Evolutionary conservation across 2,329 filamentous ascomycete species (phyloP).

Genomic region (Pyrenochaeta sp.): DNA sequence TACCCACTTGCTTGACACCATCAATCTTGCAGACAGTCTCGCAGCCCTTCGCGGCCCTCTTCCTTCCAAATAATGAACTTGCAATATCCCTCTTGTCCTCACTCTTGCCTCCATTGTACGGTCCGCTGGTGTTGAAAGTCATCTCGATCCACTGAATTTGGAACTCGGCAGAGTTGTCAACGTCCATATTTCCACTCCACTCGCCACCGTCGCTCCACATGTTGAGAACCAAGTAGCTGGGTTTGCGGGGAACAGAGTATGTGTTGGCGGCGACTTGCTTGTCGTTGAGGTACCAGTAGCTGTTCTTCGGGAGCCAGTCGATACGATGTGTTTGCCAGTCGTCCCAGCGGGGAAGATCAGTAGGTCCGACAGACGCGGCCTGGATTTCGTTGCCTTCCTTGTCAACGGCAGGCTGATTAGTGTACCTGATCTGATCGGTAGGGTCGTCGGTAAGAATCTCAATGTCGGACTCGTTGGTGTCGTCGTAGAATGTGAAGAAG

Average conservation of each 20-base stretch:
- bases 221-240: constrained; percentile 65
- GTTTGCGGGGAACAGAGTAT: constrained; percentile 64
- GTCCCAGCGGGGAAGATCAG: constrained; percentile 60
- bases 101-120: constrained; percentile 34
- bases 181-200: constrained; percentile 68
- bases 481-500: constrained; percentile 64
- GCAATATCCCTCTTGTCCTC: constrained; percentile 27
- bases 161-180: constrained; percentile 60
- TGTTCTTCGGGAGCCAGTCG: constrained; percentile 65
- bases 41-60: constrained; percentile 32
- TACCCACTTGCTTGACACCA: constrained; percentile 43
- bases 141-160: constrained; percentile 71
- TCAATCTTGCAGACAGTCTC: constrained; percentile 50
- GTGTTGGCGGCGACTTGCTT: constrained; percentile 61
- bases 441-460: constrained; percentile 62
- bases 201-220: constrained; percentile 68
- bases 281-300: constrained; percentile 66
- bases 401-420: constrained; percentile 66
- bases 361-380: constrained; percentile 59
- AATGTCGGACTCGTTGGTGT: constrained; percentile 61
- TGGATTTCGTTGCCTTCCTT: constrained; percentile 56
- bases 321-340: constrained; percentile 68
- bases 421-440: constrained; percentile 59
- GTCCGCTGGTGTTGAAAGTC: constrained; percentile 58
- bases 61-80: constrained; percentile 21